A percentile compares a stretch with the other conserved stretches of the same genome.
These are phyloP conservation scores for Talaromyces rugulosus DNA, from an alignment of 2,329 filamentous ascomycete species.

Conservation along the genomic window DNA sequence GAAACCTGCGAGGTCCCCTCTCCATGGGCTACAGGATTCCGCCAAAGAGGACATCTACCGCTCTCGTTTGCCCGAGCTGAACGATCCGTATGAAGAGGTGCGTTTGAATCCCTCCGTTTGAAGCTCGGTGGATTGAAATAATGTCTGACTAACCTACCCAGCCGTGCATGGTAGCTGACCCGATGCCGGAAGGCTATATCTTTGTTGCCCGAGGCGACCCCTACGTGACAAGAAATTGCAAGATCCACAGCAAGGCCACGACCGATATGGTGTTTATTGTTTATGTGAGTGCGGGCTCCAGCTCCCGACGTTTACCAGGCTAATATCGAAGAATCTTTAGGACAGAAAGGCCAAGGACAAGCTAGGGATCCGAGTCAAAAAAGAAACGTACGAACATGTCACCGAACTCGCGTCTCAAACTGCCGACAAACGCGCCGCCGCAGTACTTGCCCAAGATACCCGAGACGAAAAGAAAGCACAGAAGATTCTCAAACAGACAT, in stretches of 20 bases:
- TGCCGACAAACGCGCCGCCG: constrained; percentile 34
- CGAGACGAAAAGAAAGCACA: constrained; percentile 24
- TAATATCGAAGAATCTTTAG: background rate
- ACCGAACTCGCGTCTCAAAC: constrained; percentile 36
- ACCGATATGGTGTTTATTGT: constrained; percentile 31
- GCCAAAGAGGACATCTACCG: constrained; percentile 4
- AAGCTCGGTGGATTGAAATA: background rate
- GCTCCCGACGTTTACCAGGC: background rate
- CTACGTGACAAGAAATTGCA: constrained; percentile 42
- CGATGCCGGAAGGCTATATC: constrained; percentile 28
- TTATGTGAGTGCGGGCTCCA: constrained; percentile 26
- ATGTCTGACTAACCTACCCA: constrained; percentile 11
- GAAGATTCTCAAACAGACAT: constrained; percentile 26
- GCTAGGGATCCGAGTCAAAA: constrained; percentile 43
- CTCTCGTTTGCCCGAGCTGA: constrained; percentile 16
- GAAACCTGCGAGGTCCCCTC: background rate
- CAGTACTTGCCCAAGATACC: constrained; percentile 34
- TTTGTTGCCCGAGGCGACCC: constrained; percentile 41
- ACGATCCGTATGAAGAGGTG: constrained; percentile 26
- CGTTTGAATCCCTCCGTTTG: background rate
- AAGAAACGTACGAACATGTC: constrained; percentile 35
- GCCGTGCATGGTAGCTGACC: constrained; percentile 27
- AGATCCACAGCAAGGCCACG: constrained; percentile 31
- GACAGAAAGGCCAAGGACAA: constrained; percentile 21
- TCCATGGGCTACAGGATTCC: constrained; percentile 8